phyloP scores from a whole-genome alignment of 768 basidiomycete genomes.

The Paxillus rubicundulus region DNA sequence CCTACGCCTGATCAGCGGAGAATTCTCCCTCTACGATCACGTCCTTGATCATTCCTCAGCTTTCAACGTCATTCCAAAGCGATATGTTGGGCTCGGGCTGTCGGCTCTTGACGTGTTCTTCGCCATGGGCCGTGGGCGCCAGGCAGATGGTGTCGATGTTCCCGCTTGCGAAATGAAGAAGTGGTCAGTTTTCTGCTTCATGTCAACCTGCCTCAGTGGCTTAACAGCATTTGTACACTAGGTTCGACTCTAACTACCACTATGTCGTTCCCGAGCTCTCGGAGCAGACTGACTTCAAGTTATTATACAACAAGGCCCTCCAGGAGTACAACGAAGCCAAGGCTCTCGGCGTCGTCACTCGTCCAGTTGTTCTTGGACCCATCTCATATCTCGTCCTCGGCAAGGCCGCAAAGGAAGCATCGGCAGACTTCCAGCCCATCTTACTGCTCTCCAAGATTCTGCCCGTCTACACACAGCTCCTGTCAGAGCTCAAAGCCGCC shows the following conservation, averaged over 20 bases:
- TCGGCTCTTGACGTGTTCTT: constrained; percentile 95
- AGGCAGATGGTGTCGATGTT: constrained; percentile 91
- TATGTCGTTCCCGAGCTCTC: constrained; percentile 97
- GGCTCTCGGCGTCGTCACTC: constrained; percentile 82
- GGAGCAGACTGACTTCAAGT: constrained; percentile 86
- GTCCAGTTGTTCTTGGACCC: constrained; percentile 95
- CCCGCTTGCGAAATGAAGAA: constrained; percentile 99
- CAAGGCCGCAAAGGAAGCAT: constrained; percentile 84
- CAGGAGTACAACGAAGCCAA: constrained; percentile 95
- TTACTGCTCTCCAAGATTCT: constrained; percentile 86
- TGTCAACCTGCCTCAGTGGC: not conserved
- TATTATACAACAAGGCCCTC: constrained; percentile 93
- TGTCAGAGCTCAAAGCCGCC: constrained; percentile 86
- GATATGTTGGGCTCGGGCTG: constrained; percentile 83
- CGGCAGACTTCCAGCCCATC: constrained; percentile 84
- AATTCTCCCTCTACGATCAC: constrained; percentile 98
- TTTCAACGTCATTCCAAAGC: constrained; percentile 96
- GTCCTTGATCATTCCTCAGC: constrained; percentile 95
- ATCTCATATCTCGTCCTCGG: constrained; percentile 93
- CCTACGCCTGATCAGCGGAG: constrained; percentile 61
- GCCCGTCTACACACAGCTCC: constrained; percentile 87
- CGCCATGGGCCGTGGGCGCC: constrained; percentile 98
- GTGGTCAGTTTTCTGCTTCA: constrained; percentile 58
- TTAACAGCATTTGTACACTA: constrained; percentile 28
- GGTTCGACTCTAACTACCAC: constrained; percentile 99